These are phyloP conservation scores for Jacaranda mimosifolia DNA, from an alignment of 257 asterid genomes.

Conservation along the genomic window DNA sequence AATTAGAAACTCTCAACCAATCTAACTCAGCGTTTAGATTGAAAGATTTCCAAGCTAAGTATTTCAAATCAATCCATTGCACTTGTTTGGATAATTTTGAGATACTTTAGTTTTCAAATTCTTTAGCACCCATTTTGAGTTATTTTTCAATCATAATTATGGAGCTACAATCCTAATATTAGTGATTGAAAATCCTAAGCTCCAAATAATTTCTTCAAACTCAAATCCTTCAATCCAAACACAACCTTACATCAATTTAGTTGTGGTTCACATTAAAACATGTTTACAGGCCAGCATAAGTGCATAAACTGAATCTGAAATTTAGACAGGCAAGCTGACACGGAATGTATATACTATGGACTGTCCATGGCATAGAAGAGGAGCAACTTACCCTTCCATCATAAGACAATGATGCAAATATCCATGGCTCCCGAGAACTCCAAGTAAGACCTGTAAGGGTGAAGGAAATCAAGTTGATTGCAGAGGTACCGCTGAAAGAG, in stretches of 20 bases:
- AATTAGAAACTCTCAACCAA: slow-evolving; percentile 1
- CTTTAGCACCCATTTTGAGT: neutral
- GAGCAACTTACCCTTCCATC: slow-evolving; percentile 91
- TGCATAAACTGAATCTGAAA: neutral
- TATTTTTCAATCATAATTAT: neutral
- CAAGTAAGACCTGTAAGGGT: slow-evolving; percentile 79
- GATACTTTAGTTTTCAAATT: neutral
- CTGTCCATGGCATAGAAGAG: slow-evolving; percentile 7
- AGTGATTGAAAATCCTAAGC: neutral
- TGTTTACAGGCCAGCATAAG: neutral
- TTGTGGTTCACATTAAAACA: neutral
- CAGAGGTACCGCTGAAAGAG: slow-evolving; percentile 21
- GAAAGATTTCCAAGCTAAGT: neutral
- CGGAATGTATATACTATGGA: neutral
- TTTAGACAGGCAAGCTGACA: slow-evolving; percentile 10
- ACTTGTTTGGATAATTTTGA: neutral
- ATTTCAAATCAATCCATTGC: slow-evolving; percentile 9
- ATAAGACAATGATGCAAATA: slow-evolving; percentile 94
- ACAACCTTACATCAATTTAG: neutral
- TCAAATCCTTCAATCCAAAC: neutral
- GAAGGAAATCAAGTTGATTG: slow-evolving; percentile 38
- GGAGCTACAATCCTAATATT: neutral
- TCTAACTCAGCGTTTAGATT: slow-evolving; percentile 14
- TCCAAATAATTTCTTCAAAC: neutral
- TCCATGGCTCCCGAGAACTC: slow-evolving; percentile 98